Conservation (phyloP, 2,329 filamentous ascomycete genomes). For the Colletotrichum horii region DNA sequence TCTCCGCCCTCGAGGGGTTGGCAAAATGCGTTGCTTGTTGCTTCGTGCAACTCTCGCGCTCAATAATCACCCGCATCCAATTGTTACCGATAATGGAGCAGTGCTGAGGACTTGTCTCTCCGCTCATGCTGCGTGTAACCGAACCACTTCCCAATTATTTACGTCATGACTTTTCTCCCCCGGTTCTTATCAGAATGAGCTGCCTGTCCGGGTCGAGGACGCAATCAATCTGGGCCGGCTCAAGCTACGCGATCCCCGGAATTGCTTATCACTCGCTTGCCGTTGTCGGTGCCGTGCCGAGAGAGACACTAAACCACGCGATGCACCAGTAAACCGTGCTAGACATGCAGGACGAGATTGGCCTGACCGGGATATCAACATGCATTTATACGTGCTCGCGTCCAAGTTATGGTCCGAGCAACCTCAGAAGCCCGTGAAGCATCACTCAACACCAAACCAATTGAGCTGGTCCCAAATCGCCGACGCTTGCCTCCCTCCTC, state of each 20-base stretch:
- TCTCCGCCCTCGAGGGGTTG: not conserved
- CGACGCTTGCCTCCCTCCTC: not conserved
- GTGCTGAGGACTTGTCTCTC: not conserved
- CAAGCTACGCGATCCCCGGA: not conserved
- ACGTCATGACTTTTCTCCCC: slow-evolving; percentile 15
- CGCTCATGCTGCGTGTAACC: not conserved
- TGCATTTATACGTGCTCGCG: not conserved
- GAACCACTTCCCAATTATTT: not conserved
- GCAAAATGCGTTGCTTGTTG: not conserved
- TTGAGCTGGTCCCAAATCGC: not conserved
- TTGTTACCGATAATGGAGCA: not conserved
- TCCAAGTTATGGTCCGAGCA: not conserved
- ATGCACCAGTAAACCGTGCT: slow-evolving; percentile 1
- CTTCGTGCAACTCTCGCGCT: not conserved
- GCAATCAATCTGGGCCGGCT: not conserved
- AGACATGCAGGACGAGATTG: not conserved
- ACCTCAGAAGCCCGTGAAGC: not conserved
- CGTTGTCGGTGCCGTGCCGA: not conserved
- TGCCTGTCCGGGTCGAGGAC: slow-evolving; percentile 2
- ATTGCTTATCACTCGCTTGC: slow-evolving; percentile 2
- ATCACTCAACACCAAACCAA: not conserved
- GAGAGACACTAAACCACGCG: not conserved
- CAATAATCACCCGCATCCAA: not conserved
- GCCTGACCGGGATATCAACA: not conserved
- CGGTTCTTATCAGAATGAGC: slow-evolving; percentile 7